Evolutionary conservation across 352 stramenopile genomes (phyloP), one percentile per base, ranked within the genome.

Genomic region (Phytophthora quininea): DNA sequence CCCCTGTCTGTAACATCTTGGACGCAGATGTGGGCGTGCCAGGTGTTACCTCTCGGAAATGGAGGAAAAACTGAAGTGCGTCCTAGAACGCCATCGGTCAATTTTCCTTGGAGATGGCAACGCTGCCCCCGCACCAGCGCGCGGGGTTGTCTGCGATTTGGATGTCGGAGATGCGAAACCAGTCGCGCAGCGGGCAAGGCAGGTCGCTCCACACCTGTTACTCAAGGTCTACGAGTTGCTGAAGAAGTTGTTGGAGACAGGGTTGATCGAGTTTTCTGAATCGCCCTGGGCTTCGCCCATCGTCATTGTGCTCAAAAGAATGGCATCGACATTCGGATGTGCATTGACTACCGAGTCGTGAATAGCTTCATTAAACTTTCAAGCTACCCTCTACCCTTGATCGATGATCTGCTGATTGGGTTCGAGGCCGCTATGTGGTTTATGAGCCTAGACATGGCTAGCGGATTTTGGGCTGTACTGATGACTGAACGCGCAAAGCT

Each of bases 341-440:
- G 43, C 27, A 54, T 54, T 35, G 31, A 54, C n/a, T 62, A 62
- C 14, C 55, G 55, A n/a, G 30, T 54, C 1, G 55, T 62, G 4
- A 54, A 62, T 7, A 2, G 31, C 1, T 62, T 62, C 11, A 62
- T 62, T 19, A 29, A 15, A n/a, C 32, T 62, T 2, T 54, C 31
- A 1, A 45, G 47, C 30, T 62, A 62, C 35, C 55, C 55, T 2
- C 32, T 54, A 9, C 55, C 43, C 3, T 32, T 49, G 43, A 62
- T 54, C 19, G 43, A 62, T 15, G 55, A 54, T 15, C 32, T 62
- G 5, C 43, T 62, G 42, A 46, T 54, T 47, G 55, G 55, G 8
- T 49, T 49, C 15, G 43, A 49, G n/a, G 24, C 10, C 24, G 43
- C 43, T 8, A 12, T 49, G 10, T 49, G 43, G 43, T 49, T 49